Percentiles rank a stretch among this genome's conserved stretches.
Conservation (phyloP, 169 alveolate species). For the Amoebophrya sp. region DNA sequence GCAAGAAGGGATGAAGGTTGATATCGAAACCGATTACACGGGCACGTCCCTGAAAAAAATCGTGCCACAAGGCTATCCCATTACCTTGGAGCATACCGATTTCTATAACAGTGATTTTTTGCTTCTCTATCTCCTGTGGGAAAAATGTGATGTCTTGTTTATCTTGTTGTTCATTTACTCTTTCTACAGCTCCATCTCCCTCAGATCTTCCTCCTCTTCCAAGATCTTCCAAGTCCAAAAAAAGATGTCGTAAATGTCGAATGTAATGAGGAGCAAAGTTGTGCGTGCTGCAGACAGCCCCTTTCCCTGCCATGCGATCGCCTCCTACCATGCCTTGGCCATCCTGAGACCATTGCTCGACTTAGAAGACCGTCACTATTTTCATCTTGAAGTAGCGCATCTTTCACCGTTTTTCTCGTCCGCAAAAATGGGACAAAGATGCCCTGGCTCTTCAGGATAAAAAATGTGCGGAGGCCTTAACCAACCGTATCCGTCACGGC, state of each 20-base stretch:
- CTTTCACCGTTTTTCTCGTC: no score
- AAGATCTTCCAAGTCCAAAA: not conserved
- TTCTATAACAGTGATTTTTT: not conserved
- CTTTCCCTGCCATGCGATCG: not conserved
- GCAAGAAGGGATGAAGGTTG: not conserved
- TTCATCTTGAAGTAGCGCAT: no score
- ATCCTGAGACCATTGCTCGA: no score
- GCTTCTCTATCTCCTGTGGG: no score
- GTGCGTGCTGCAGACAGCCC: not conserved
- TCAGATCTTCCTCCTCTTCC: no score
- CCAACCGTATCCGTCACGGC: not conserved
- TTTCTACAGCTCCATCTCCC: no score
- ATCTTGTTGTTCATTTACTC: not conserved
- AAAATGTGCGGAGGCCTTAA: no score
- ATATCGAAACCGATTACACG: not conserved
- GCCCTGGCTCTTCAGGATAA: no score
- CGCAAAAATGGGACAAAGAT: no score
- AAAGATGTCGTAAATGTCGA: not conserved
- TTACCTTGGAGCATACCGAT: not conserved
- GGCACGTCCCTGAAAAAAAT: not conserved
- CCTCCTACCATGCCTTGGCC: not conserved
- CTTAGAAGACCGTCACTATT: no score
- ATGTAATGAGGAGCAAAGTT: not conserved
- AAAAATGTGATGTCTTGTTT: not conserved
- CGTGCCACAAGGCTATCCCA: conserved; percentile 1